These are phyloP conservation scores for Nothomitra cinnamomea DNA, from an alignment of 2,329 filamentous ascomycete species.

Conservation along the genomic window DNA sequence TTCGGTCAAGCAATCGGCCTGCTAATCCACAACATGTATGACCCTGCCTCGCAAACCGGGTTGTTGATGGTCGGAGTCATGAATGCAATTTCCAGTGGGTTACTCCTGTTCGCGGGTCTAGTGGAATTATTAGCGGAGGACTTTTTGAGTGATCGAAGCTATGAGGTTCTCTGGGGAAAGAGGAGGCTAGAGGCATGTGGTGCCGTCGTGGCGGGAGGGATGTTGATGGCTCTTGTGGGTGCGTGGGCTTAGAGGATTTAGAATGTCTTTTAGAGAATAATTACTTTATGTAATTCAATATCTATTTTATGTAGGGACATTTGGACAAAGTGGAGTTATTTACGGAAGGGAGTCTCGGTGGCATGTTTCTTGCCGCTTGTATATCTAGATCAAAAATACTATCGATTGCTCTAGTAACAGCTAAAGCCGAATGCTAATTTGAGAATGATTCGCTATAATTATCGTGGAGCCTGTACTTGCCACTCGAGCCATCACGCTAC, in stretches of 20 bases:
- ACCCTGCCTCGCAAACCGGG: slow-evolving; percentile 29
- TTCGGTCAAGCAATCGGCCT: slow-evolving; percentile 33
- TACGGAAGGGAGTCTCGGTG: too few relatives aligned
- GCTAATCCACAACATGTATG: slow-evolving; percentile 31
- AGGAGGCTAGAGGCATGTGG: slow-evolving; percentile 43
- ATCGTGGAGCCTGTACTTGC: too few relatives aligned
- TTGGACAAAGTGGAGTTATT: too few relatives aligned
- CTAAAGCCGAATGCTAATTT: too few relatives aligned
- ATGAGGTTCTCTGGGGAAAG: slow-evolving; percentile 38
- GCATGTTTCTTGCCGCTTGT: too few relatives aligned
- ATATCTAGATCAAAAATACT: too few relatives aligned
- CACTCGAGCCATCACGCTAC: too few relatives aligned
- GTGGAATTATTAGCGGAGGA: slow-evolving; percentile 34
- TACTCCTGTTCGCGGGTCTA: slow-evolving; percentile 31
- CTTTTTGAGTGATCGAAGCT: slow-evolving; percentile 45
- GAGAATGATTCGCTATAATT: too few relatives aligned
- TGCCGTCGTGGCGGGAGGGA: slow-evolving; percentile 40
- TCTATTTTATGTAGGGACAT: background rate
- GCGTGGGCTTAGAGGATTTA: slow-evolving; percentile 38
- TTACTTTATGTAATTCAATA: background rate
- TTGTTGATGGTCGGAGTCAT: slow-evolving; percentile 32
- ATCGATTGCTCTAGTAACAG: too few relatives aligned
- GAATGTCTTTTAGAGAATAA: background rate
- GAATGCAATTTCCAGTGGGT: slow-evolving; percentile 30
- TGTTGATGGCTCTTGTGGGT: slow-evolving; percentile 49